Percentiles rank a stretch among this genome's conserved stretches.
Evolutionary conservation across 129 eudicot genomes (phyloP).

Genomic region (Calendula officinalis): DNA sequence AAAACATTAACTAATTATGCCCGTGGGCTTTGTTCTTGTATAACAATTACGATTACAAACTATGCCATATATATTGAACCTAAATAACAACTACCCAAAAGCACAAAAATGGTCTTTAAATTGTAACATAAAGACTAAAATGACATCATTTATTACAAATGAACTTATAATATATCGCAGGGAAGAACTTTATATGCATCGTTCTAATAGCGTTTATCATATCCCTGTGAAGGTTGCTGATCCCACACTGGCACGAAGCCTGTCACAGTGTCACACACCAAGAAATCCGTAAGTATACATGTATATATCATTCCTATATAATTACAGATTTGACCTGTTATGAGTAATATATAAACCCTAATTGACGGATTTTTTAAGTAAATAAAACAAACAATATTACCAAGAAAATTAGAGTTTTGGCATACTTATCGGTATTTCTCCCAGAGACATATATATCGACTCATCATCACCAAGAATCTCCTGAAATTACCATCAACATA

Average conservation of each 20-base stretch:
- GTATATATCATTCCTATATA: too few relatives aligned
- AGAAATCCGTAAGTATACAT: conserved; percentile 13
- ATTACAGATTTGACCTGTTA: neutral
- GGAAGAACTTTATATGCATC: conserved; percentile 8
- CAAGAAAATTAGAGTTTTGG: conserved; percentile 39
- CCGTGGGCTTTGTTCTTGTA: conserved; percentile 20
- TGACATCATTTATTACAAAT: conserved; percentile 25
- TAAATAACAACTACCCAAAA: conserved; percentile 16
- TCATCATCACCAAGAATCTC: conserved; percentile 90
- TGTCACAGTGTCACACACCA: conserved; percentile 50
- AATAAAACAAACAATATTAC: conserved; percentile 34
- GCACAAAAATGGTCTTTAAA: conserved; percentile 6
- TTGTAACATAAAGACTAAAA: neutral
- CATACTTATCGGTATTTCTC: conserved; percentile 99
- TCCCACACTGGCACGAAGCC: conserved; percentile 75
- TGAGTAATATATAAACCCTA: neutral
- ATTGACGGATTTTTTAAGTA: neutral
- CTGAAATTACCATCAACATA: conserved; percentile 50
- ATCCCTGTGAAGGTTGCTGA: conserved; percentile 81
- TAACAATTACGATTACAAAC: conserved; percentile 22
- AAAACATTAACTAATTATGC: conserved; percentile 2
- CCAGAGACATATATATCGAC: conserved; percentile 87
- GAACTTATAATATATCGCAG: conserved; percentile 21
- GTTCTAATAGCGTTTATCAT: conserved; percentile 64
- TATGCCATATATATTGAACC: conserved; percentile 1